These are phyloP conservation scores for Microbotryum scabiosae DNA, from an alignment of 1,284 basidiomycete species.

Conservation along the genomic window DNA sequence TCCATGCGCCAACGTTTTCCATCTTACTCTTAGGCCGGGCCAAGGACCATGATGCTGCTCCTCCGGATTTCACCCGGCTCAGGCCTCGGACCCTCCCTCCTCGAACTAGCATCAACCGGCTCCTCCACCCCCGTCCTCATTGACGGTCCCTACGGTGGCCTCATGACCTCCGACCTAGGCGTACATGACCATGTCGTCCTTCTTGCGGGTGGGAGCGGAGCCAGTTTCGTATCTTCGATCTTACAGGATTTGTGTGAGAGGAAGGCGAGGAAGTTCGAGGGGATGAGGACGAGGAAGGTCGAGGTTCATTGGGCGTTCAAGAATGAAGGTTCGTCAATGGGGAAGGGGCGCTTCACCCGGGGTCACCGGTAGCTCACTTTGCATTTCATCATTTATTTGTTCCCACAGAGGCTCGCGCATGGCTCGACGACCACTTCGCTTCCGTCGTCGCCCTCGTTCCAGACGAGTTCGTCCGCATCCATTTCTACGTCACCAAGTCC, in stretches of 20 bases:
- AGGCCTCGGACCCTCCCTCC: constrained; percentile 20
- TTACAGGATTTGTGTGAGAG: constrained; percentile 22
- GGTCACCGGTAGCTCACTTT: constrained; percentile 12
- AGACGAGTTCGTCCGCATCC: constrained; percentile 10
- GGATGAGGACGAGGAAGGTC: constrained; percentile 10
- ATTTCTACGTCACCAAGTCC: constrained; percentile 22
- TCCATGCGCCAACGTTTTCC: too few relatives aligned
- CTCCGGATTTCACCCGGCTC: constrained; percentile 11
- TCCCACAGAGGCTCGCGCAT: constrained; percentile 14
- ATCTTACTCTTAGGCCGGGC: constrained; percentile 5
- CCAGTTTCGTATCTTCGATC: constrained; percentile 24
- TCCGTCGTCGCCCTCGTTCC: background rate
- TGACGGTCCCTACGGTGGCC: constrained; percentile 45
- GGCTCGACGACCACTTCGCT: constrained; percentile 24
- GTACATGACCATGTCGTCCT: constrained; percentile 40
- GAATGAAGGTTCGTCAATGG: constrained; percentile 15
- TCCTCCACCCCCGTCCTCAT: constrained; percentile 36
- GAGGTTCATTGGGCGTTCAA: constrained; percentile 26
- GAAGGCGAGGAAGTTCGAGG: constrained; percentile 27
- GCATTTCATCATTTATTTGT: too few relatives aligned
- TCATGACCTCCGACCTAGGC: constrained; percentile 33
- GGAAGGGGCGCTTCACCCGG: too few relatives aligned
- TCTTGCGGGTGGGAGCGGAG: constrained; percentile 43
- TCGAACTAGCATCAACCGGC: constrained; percentile 9
- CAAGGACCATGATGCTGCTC: constrained; percentile 11